Base-by-base conservation (phyloP, 257 asterid species). In the Paulownia fortunei region DNA sequence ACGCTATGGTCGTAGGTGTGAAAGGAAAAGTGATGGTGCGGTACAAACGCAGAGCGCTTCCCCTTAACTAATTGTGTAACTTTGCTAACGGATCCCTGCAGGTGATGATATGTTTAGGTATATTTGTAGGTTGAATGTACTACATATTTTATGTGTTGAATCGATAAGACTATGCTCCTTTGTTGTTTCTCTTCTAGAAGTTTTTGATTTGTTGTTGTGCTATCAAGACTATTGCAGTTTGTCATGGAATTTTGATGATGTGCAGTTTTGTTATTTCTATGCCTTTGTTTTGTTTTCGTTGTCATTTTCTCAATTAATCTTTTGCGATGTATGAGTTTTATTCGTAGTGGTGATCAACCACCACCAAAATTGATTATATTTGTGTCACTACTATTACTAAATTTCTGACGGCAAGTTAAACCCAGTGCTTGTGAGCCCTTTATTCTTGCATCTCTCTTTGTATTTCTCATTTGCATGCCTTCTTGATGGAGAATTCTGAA, bases 1-100 rank as follows among this genome's bases (percentile, higher is more conserved):
- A 87, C 36, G 92, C 92, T 26, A 85, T 87, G 89, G 92, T 87
- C 0, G 92, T 87, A 19, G 92, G 92, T 8, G 92, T 87, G 81
- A 87, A 87, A 66, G 92, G 92, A 19, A 75, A 83, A 0, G 89
- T 87, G 78, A 87, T 87, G 92, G 89, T 87, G 47, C 76, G 87
- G 46, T 87, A 87, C 83, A 87, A 86, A 52, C 84, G 89, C 82
- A 80, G 86, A 41, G 78, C 79, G 52, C 23, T 79, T 47, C 81
- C 79, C 44, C 67, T 63, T 15, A 58, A 81, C 59, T 82, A 64
- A 81, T 70, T 60, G 65, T 56, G 13, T 39, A 32, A 26, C 39
- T 24, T 3, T 71, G 58, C 5, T 46, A 27, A 26, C 19, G 13
- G 32, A 23, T 13, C 27, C 27, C 7, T 59, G 34, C 80, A 3